A percentile compares a stretch with the other conserved stretches of the same genome.
Conservation (phyloP, 768 basidiomycete species). For the Rhodotorula paludigena region DNA sequence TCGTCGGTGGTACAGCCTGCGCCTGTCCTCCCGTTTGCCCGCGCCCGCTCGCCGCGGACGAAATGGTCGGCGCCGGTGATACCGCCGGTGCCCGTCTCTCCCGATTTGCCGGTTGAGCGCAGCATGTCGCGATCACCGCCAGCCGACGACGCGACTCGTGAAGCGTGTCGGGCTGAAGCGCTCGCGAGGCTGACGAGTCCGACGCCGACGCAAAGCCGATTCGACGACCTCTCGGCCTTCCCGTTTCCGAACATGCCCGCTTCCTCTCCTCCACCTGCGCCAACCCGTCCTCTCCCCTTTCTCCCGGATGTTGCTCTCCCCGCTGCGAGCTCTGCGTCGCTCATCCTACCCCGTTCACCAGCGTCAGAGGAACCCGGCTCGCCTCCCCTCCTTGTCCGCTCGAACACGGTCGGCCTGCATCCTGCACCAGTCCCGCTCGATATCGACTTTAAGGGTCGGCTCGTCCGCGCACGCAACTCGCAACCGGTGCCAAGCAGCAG, state of each 20-base stretch:
- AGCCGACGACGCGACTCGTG: background rate
- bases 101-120: background rate
- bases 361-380: background rate
- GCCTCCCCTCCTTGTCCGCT: conserved; percentile 14
- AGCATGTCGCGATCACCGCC: background rate
- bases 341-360: conserved; percentile 3
- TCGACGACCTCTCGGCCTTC: conserved; percentile 24
- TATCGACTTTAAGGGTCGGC: conserved; percentile 26
- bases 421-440: conserved; percentile 21
- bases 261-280: background rate
- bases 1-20: background rate
- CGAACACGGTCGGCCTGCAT: conserved; percentile 23
- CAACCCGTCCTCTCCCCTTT: conserved; percentile 3
- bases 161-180: conserved; percentile 12
- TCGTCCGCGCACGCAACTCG: conserved; percentile 23
- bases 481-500: background rate
- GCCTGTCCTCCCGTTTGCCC: background rate
- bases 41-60: conserved; percentile 1
- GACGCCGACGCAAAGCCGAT: conserved; percentile 2
- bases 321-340: background rate
- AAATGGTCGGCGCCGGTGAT: background rate
- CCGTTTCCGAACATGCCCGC: conserved; percentile 14
- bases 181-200: conserved; percentile 26
- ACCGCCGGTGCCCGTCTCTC: background rate
- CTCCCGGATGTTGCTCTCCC: background rate